Conservation (phyloP, 257 asterid genomes). For the Paraleonurus japonicus region DNA sequence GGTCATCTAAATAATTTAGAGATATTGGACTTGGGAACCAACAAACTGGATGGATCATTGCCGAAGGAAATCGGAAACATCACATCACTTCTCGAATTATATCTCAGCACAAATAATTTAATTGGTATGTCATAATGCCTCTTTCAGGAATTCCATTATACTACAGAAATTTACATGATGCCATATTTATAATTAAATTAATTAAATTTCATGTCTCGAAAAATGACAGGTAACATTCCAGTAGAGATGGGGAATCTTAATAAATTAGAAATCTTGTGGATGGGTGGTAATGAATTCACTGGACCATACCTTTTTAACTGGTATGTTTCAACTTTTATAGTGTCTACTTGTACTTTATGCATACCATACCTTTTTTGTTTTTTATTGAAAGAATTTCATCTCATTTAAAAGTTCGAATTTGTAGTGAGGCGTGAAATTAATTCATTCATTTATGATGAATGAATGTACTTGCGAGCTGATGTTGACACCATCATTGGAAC, state of each 20-base stretch:
- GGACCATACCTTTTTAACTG: background rate
- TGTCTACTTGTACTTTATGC: too few species aligned
- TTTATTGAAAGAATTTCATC: too few species aligned
- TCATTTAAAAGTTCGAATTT: too few species aligned
- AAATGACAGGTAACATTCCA: too few species aligned
- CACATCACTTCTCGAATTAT: background rate
- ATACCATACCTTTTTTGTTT: too few species aligned
- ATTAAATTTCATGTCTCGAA: too few species aligned
- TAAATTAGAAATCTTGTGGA: background rate
- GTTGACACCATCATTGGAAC: too few species aligned
- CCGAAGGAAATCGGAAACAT: background rate
- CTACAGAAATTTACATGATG: too few species aligned
- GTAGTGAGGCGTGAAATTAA: too few species aligned
- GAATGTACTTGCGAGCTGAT: too few species aligned
- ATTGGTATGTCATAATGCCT: background rate
- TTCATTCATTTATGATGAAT: too few species aligned
- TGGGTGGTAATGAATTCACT: background rate
- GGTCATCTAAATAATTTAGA: background rate
- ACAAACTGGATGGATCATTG: background rate
- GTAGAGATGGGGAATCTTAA: background rate
- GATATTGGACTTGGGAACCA: background rate
- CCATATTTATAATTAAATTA: too few species aligned
- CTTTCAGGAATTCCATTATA: background rate
- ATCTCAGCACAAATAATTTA: background rate
- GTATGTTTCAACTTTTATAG: background rate